phyloP scores from a whole-genome alignment of 2,329 filamentous ascomycete species.

The Rhynchosporium graminicola region DNA sequence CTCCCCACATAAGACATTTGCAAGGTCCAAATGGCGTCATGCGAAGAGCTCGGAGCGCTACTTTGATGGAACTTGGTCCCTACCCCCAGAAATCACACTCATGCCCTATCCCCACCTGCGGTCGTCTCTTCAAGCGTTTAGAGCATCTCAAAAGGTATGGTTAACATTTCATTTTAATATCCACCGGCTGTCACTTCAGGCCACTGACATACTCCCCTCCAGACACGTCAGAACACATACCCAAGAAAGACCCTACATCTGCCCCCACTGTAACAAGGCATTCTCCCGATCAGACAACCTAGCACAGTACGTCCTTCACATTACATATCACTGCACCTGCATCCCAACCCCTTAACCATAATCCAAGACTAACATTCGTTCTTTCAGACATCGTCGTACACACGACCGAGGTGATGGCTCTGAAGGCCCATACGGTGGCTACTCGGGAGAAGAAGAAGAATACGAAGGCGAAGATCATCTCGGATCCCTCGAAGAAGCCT shows the following conservation, averaged over 20 bases:
- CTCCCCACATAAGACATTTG: constrained; percentile 66
- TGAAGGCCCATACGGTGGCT: constrained; percentile 58
- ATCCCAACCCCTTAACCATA: constrained; percentile 23
- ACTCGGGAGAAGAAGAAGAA: constrained; percentile 76
- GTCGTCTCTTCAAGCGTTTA: constrained; percentile 95
- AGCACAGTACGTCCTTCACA: constrained; percentile 72
- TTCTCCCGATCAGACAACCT: constrained; percentile 99
- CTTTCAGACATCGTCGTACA: constrained; percentile 66
- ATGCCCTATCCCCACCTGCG: constrained; percentile 97
- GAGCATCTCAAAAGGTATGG: constrained; percentile 98
- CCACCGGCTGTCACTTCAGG: constrained; percentile 41
- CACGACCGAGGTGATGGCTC: constrained; percentile 77
- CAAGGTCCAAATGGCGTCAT: constrained; percentile 74
- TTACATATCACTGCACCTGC: constrained; percentile 40
- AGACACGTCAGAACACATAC: constrained; percentile 99
- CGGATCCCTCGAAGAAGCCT: constrained; percentile 76
- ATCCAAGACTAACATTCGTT: constrained; percentile 31
- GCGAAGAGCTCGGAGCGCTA: constrained; percentile 88
- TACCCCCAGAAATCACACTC: constrained; percentile 98
- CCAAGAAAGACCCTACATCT: constrained; percentile 97
- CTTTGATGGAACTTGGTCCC: constrained; percentile 92
- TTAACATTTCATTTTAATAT: constrained; percentile 39
- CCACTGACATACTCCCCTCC: constrained; percentile 52
- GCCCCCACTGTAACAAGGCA: constrained; percentile 96
- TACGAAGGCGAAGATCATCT: constrained; percentile 81